Evolutionary conservation across 2,329 filamentous ascomycete genomes (phyloP).

Genomic region (Aspergillus sojae): DNA sequence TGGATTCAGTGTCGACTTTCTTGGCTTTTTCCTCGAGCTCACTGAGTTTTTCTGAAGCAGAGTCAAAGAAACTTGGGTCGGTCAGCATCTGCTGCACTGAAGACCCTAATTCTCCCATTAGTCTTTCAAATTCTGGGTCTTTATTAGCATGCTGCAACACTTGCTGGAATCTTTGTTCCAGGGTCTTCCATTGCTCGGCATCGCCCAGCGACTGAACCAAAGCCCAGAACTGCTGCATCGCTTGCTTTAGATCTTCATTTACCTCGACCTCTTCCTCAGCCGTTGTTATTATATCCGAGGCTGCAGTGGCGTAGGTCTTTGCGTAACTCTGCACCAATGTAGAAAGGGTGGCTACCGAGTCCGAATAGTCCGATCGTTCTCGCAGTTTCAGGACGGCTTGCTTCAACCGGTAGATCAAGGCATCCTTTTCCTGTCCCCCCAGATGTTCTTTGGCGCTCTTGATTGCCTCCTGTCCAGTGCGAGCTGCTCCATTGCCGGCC

Average conservation of each 20-base stretch:
- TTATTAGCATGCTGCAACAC: constrained; percentile 73
- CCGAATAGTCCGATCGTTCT: constrained; percentile 77
- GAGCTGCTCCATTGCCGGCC: constrained; percentile 38
- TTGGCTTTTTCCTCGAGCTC: constrained; percentile 60
- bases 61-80: constrained; percentile 82
- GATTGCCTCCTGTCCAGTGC: constrained; percentile 59
- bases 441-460: constrained; percentile 75
- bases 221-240: constrained; percentile 77
- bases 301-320: constrained; percentile 72
- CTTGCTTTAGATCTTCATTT: constrained; percentile 74
- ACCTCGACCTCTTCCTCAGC: constrained; percentile 71
- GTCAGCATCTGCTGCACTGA: constrained; percentile 79
- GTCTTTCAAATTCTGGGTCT: constrained; percentile 79
- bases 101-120: constrained; percentile 73
- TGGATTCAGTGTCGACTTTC: constrained; percentile 65
- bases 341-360: constrained; percentile 79
- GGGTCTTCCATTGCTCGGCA: constrained; percentile 70
- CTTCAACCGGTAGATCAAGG: constrained; percentile 75
- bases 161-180: constrained; percentile 68
- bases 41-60: constrained; percentile 67
- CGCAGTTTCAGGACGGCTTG: constrained; percentile 73
- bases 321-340: constrained; percentile 78
- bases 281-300: constrained; percentile 66
- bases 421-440: constrained; percentile 70
- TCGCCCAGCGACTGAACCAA: constrained; percentile 81